These are phyloP conservation scores for Daldinia loculata DNA, from an alignment of 495 filamentous ascomycete genomes.

Conservation along the genomic window DNA sequence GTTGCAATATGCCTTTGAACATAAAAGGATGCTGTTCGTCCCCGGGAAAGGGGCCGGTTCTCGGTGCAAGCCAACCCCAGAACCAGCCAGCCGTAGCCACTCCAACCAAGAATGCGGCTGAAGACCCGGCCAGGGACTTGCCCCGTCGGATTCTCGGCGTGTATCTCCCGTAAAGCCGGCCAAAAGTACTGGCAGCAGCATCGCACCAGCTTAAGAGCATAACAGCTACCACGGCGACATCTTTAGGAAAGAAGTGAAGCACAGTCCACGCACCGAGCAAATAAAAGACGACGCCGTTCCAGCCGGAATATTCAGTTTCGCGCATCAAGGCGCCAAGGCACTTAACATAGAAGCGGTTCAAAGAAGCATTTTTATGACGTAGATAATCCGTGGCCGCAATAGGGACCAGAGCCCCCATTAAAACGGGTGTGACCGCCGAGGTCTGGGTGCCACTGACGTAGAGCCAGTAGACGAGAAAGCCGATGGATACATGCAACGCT, in stretches of 20 bases:
- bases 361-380: conserved; percentile 77
- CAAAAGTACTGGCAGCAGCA: conserved; percentile 93
- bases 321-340: conserved; percentile 91
- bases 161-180: conserved; percentile 84
- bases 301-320: conserved; percentile 89
- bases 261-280: conserved; percentile 88
- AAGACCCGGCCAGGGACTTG: conserved; percentile 89
- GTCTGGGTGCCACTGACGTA: conserved; percentile 81
- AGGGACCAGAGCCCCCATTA: conserved; percentile 85
- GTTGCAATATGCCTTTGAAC: conserved; percentile 76
- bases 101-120: conserved; percentile 84
- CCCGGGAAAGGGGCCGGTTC: conserved; percentile 69
- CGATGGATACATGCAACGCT: conserved; percentile 88
- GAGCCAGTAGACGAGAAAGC: conserved; percentile 85
- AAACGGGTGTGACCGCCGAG: conserved; percentile 76
- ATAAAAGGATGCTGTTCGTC: conserved; percentile 75
- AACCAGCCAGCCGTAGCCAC: conserved; percentile 82
- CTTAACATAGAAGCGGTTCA: conserved; percentile 89
- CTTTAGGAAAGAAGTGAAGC: conserved; percentile 88
- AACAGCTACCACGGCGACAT: conserved; percentile 88
- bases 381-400: conserved; percentile 83
- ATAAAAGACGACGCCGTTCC: conserved; percentile 97
- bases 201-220: conserved; percentile 97
- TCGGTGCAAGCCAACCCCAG: conserved; percentile 85
- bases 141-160: conserved; percentile 84